Conservation (phyloP, 2,329 filamentous ascomycete genomes). For the Aspergillus terreus region DNA sequence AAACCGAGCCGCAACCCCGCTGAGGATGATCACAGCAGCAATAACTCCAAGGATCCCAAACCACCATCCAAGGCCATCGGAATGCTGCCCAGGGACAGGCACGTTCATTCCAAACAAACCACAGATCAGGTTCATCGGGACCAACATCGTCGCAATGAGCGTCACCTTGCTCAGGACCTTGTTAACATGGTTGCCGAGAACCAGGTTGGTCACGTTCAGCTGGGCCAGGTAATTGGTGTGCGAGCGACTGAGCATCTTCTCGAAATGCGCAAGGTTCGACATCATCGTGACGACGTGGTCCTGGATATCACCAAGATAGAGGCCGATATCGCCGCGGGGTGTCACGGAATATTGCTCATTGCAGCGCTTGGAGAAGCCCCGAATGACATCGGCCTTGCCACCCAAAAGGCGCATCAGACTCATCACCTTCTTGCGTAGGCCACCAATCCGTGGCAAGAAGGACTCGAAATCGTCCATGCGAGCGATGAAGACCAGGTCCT, state of each 20-base stretch:
- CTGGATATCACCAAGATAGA: constrained; percentile 96
- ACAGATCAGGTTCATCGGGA: constrained; percentile 89
- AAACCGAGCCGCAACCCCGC: constrained; percentile 37
- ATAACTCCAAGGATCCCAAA: constrained; percentile 49
- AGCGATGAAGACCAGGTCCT: constrained; percentile 91
- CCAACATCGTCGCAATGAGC: constrained; percentile 87
- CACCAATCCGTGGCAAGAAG: constrained; percentile 84
- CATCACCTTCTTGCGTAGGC: constrained; percentile 91
- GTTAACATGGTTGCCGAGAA: constrained; percentile 84
- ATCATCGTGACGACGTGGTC: constrained; percentile 99
- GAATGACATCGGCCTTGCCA: constrained; percentile 97
- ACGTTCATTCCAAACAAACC: constrained; percentile 54
- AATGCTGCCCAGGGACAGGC: constrained; percentile 39
- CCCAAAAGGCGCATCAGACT: constrained; percentile 87
- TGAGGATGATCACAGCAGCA: constrained; percentile 37
- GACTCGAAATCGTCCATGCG: constrained; percentile 83
- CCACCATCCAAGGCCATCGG: constrained; percentile 42
- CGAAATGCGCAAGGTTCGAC: constrained; percentile 90
- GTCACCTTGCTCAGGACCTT: constrained; percentile 92
- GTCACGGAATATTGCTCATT: constrained; percentile 96
- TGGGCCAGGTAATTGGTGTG: constrained; percentile 97
- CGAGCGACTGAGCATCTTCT: constrained; percentile 91
- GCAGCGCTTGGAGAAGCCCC: constrained; percentile 96
- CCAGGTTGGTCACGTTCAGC: constrained; percentile 85
- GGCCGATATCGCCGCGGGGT: constrained; percentile 89